Base-by-base conservation (phyloP, 2,329 filamentous ascomycete genomes). In the Stemphylium vesicarium region DNA sequence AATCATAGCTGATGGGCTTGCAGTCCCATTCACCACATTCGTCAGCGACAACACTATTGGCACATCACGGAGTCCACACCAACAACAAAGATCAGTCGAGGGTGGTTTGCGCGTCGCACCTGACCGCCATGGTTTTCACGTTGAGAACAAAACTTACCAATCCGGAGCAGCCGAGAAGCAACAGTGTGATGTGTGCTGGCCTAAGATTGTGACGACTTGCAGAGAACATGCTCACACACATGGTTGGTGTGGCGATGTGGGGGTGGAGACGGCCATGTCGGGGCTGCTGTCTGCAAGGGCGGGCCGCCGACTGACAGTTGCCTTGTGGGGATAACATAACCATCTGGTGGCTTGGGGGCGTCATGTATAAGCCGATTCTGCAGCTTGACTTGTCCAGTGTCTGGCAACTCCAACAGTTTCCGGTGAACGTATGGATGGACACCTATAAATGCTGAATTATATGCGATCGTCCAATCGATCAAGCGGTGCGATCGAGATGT, bases 1-100 rank as follows among this genome's bases (percentile, higher is more conserved):
- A 15, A 29, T 53, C 36, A 31, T 24, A 31, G 15, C 41, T 52
- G 35, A 35, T 29, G 41, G 49, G 49, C 49, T 40, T 47, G 18
- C 22, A 36, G 26, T 47, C 11, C 37, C 11, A 39, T 15, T 36
- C 20, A 16, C 11, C 37, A 15, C 15, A 37, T 18, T 29, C 37
- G 8, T 13, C 33, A 11, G 33, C 36, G 36, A 4, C 16, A 36
- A 41, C 4, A 11, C 9, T 5, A 11, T 29, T 37, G 43, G 29
- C 44, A 35, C 43, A 3, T 12, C 16, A n/a, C n/a, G n/a, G n/a
- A n/a, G n/a, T n/a, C n/a, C n/a, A n/a, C n/a, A n/a, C n/a, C n/a
- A n/a, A n/a, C n/a, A n/a, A n/a, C n/a, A n/a, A n/a, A n/a, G n/a
- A n/a, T n/a, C n/a, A n/a, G n/a, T n/a, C n/a, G n/a, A n/a, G n/a